Evolutionary conservation across 768 basidiomycete species (phyloP), one percentile per base, ranked within the genome.

Genomic region (Cyathus striatus): DNA sequence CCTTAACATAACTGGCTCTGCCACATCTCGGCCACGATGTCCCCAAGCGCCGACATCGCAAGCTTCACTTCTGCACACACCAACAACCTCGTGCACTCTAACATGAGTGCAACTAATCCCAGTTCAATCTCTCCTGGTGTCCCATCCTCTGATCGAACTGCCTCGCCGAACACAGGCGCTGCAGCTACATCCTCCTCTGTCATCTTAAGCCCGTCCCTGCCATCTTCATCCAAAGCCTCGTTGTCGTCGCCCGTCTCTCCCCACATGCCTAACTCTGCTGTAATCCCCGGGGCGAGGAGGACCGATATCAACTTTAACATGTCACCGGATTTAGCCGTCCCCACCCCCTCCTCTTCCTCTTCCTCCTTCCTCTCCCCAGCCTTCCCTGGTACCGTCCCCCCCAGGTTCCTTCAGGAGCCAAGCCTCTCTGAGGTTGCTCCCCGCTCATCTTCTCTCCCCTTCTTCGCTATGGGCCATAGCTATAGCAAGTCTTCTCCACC

Each of bases 181-280:
- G 18, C 42, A 21, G 16, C n/a, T 35, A 43, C 33, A 62, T 58
- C 56, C 60, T 60, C 55, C 58, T 70, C 51, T n/a, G n/a, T n/a
- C n/a, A 61, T 63, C 42, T 50, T 61, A 46, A 60, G 66, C 52
- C 58, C 59, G 51, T 69, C n/a, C 73, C 45, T 3, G 13, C 54
- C 56, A 61, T 60, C 55, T 58, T 70, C 52, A 61, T 64, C 42
- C 46, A 62, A 66, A 23, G 67, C 71, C 59, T 70, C 74, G 49
- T 68, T 73, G 56, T 57, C 67, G 54, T 64, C 71, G 46, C 58
- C 62, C 51, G 63, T 58, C 47, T 59, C 68, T 43, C 63, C 66
- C 53, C 57, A 63, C 50, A 37, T 47, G 57, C 57, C 59, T 47
- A 32, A 14, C 6, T 14, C 23, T 32, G 23, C 61, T 68, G 44